Conservation (phyloP, 2,329 filamentous ascomycete species). For the Harringtonia aguacate region DNA sequence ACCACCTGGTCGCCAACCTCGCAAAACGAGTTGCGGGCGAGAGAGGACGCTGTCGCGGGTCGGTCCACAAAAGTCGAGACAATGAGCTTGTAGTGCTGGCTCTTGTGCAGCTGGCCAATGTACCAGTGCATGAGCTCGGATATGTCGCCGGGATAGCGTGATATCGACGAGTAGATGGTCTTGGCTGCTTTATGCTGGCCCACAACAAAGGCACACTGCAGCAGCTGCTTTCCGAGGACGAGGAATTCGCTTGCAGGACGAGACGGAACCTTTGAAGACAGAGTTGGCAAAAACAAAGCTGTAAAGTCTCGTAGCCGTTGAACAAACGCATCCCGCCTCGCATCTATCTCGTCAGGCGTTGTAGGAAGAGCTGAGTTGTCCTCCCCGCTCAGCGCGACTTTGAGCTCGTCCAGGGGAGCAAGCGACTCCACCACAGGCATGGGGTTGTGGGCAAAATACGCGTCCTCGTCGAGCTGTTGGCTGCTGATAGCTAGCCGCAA, state of each 20-base stretch:
- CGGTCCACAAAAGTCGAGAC: conserved; percentile 23
- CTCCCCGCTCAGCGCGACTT: background rate
- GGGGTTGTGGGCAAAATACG: conserved; percentile 25
- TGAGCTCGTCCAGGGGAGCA: background rate
- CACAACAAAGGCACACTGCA: conserved; percentile 18
- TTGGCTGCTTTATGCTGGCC: conserved; percentile 13
- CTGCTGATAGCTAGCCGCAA: conserved; percentile 16
- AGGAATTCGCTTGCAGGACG: conserved; percentile 5
- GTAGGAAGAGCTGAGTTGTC: no score
- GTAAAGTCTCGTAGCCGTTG: conserved; percentile 3
- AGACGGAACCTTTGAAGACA: background rate
- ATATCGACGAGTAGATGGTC: conserved; percentile 22
- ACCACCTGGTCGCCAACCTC: conserved; percentile 21
- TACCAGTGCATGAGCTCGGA: conserved; percentile 19
- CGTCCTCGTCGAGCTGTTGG: conserved; percentile 19
- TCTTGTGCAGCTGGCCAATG: conserved; percentile 17
- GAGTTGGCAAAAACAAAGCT: conserved; percentile 5
- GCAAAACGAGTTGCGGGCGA: conserved; percentile 12
- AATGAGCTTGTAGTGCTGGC: conserved; percentile 16
- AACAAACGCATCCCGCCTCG: background rate
- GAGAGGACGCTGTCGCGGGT: conserved; percentile 12
- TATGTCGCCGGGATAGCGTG: conserved; percentile 14
- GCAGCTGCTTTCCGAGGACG: conserved; percentile 16
- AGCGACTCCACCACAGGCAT: conserved; percentile 20
- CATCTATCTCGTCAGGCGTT: background rate